Conservation (phyloP, 208 protist genomes). For the Leishmania arabica region DNA sequence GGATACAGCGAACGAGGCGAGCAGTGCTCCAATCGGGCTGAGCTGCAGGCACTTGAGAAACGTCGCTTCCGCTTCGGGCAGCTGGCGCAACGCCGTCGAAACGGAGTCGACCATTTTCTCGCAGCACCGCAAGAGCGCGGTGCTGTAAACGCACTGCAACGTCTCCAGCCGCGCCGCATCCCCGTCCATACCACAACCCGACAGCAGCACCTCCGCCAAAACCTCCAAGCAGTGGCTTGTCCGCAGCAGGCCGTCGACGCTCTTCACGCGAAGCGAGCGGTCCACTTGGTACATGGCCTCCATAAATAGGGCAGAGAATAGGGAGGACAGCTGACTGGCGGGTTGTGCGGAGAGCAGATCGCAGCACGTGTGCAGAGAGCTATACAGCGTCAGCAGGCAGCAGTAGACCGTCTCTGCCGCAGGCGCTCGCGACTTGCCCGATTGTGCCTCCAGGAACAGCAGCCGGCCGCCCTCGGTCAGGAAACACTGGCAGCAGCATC, state of each 20-base stretch:
- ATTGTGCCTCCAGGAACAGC: conserved; percentile 55
- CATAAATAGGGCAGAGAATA: conserved; percentile 73
- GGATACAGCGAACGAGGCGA: conserved; percentile 79
- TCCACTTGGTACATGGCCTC: conserved; percentile 75
- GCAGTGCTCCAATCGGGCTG: conserved; percentile 69
- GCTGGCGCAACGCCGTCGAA: conserved; percentile 51
- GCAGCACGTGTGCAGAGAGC: conserved; percentile 55
- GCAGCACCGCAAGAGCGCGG: conserved; percentile 70
- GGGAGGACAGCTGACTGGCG: conserved; percentile 39
- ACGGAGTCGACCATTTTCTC: conserved; percentile 63
- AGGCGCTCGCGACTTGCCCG: conserved; percentile 38
- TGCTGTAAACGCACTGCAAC: conserved; percentile 58
- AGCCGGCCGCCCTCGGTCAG: conserved; percentile 54
- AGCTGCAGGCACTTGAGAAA: conserved; percentile 59
- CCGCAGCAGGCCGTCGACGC: conserved; percentile 38
- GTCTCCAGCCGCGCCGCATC: conserved; percentile 19
- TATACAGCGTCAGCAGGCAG: conserved; percentile 66
- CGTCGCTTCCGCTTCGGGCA: conserved; percentile 29
- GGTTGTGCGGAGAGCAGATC: conserved; percentile 32
- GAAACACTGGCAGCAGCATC: conserved; percentile 71
- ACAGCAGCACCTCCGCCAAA: conserved; percentile 78
- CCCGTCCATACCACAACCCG: conserved; percentile 9
- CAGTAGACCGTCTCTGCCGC: conserved; percentile 58
- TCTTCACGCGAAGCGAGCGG: conserved; percentile 40
- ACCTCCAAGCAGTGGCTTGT: conserved; percentile 78